Evolutionary conservation across 2,329 filamentous ascomycete species (phyloP), one percentile per base, ranked within the genome.

Genomic region (Diaporthe sp.): DNA sequence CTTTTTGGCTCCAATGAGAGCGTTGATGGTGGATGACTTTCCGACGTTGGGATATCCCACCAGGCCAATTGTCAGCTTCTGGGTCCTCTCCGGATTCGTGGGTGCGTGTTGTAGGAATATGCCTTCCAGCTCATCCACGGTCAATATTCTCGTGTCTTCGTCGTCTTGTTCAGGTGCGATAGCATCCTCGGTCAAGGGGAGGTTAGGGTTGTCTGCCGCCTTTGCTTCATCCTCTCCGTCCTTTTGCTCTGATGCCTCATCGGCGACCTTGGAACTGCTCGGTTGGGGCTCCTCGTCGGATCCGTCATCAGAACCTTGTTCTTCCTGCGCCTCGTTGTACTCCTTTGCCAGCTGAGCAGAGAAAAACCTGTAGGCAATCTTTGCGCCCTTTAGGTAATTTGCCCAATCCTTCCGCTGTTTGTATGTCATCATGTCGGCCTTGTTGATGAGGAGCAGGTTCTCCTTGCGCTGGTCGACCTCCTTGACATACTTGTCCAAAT

Each of bases 21-120:
- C 96, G 86, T 99, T 99, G 88, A 99, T 99, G 22, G 97, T 99
- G 65, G 96, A 98, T 1, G 97, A 99, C 86, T 99, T 99, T 85
- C 97, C 97, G 77, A 99, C 97, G 86, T 99, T 99, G 80, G 97
- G 97, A 84, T 99, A 99, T 74, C 97, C 97, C 50, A 99, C 97
- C 27, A 99, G 88, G 79, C 97, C 97, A 78, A 99, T 97, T 77
- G 95, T 92, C 6, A 96, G 93, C 83, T 97, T 98, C 76, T 84
- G 84, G 59, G 87, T 86, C 30, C 35, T 27, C 5, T 84, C 88
- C 88, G 77, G 70, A 27, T 87, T 84, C 75, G 85, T 84, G 37
- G 91, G 87, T 12, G 86, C 91, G 82, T 97, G 93, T 78, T 91
- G 85, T 25, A 98, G 85, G 85, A 99, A 98, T 8, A 98, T 91